Base-by-base conservation (phyloP, 192 early-diverging fungal species). In the Glomus cerebriforme region DNA sequence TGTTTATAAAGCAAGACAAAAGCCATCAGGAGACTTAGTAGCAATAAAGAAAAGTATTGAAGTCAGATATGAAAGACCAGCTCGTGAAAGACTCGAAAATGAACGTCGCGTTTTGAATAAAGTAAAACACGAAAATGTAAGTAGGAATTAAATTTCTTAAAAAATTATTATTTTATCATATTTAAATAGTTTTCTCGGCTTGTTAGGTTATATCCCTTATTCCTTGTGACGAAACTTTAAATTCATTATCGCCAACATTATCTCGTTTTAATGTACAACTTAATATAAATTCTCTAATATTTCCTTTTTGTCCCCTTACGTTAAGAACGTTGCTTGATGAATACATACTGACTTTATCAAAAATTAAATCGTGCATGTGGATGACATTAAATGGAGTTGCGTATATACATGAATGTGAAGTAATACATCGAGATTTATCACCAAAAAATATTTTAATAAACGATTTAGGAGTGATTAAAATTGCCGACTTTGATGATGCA, bases 361-460 rank as follows among this genome's bases (percentile, higher is more conserved):
- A 77, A 22, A 15, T 34, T 22, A 77, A 77, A 34, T 63, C 63
- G 15, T 77, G 62, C 4, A 77, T 77, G 15, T 63, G 60, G 39
- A 77, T 77, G 87, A 88, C 96, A n/a, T 84, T 94, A 17, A 84
- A 92, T 75, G 95, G 94, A 7, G 82, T 96, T 43, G 86, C 77
- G 9, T 88, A 93, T 79, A 86, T 95, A 29, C 93, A 95, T 83
- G 79, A 80, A 3, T 82, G 87, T 77, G 89, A 87, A 9, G 84
- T 87, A 63, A 93, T 94, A 62, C 93, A 95, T 80, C 82, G 92
- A 34, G 92, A 93, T 73, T 70, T 95, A 35, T 93, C 92, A 80
- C 90, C 90, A 24, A 88, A 85, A 66, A 92, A 93, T 68, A 87
- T 92, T 32, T 91, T 91, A 68, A 80, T 92, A 27, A 83, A 84